A percentile compares a stretch with the other conserved stretches of the same genome.
Evolutionary conservation across 306 rosid species (phyloP).

Genomic region (Medicago lupulina): DNA sequence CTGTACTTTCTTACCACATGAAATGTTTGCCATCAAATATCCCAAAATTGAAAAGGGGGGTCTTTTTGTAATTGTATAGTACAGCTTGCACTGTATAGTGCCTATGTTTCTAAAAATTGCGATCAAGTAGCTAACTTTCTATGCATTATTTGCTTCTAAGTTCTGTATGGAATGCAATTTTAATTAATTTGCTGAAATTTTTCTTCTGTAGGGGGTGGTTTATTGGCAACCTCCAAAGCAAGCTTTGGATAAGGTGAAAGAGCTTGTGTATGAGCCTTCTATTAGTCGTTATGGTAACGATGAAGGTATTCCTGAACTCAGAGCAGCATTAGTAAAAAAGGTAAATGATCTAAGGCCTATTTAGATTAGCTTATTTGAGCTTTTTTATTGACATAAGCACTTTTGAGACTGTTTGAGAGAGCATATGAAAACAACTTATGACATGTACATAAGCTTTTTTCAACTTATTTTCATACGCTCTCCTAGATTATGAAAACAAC

Average conservation of each 20-base stretch:
- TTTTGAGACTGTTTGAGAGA: too few species aligned
- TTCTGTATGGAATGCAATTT: slow-evolving; percentile 11
- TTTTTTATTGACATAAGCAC: too few species aligned
- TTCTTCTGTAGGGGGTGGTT: slow-evolving; percentile 79
- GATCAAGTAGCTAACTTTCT: neutral
- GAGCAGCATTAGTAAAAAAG: slow-evolving; percentile 72
- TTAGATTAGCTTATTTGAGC: too few species aligned
- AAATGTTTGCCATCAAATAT: neutral
- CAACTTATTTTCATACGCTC: too few species aligned
- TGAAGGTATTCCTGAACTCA: slow-evolving; percentile 92
- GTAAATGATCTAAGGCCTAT: slow-evolving; percentile 43
- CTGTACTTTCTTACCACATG: slow-evolving; percentile 29
- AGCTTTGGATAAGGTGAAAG: slow-evolving; percentile 82
- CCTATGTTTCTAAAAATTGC: neutral
- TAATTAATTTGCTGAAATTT: slow-evolving; percentile 35
- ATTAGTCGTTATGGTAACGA: slow-evolving; percentile 89
- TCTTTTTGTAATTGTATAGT: neutral
- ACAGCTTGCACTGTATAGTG: neutral
- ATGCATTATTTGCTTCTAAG: slow-evolving; percentile 14
- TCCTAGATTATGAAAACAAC: too few species aligned
- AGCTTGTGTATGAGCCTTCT: slow-evolving; percentile 83
- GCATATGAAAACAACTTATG: too few species aligned
- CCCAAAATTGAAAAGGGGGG: neutral
- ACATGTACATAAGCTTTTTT: too few species aligned
- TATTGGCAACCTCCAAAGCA: slow-evolving; percentile 93